Evolutionary conservation across 768 basidiomycete genomes (phyloP), one percentile per base, ranked within the genome.

Genomic region (Macrolepiota albuminosa): DNA sequence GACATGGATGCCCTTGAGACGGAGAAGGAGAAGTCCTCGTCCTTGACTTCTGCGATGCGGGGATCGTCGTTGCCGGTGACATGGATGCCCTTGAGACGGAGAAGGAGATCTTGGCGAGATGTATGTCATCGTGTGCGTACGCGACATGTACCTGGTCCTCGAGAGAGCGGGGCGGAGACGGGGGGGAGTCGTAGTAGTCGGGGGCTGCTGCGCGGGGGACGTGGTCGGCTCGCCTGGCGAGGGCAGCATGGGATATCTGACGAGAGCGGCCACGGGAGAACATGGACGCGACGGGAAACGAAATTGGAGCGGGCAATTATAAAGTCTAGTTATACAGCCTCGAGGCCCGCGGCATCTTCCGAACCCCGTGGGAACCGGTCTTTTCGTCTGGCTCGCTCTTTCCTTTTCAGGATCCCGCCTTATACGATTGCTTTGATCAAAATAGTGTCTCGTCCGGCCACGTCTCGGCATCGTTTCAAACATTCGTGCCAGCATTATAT

Each of bases 141-240:
- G 87, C 87, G 65, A 80, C 75, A 66, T 87, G 85, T 40, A 88
- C 78, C 69, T 83, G 84, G 75, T 87, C 87, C 53, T 82, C 78
- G 61, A 88, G 79, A 0, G 84, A 81, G 70, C 51, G 78, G 64
- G 68, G 75, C 26, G 74, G 73, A 11, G 70, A 73, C 0, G 75
- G 78, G 0, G 77, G 80, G 0, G 79, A 79, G 67, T 80, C 80
- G 67, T 76, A 77, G 70, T 79, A 78, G 67, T 79, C 73, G 4
- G 72, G 71, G 42, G 75, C 72, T 59, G 43, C 3, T n/a, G 6
- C 52, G 48, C 68, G 63, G 34, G 78, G 74, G 54, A 81, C 77
- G 21, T 78, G 75, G 7, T 77, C 76, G 0, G 79, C 78, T 24
- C 71, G 71, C 55, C 80, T 62, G 0, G 78, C 80, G 24, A 79